Evolutionary conservation across 495 filamentous ascomycete species (phyloP).

Genomic region (Schizothecium vesticola): DNA sequence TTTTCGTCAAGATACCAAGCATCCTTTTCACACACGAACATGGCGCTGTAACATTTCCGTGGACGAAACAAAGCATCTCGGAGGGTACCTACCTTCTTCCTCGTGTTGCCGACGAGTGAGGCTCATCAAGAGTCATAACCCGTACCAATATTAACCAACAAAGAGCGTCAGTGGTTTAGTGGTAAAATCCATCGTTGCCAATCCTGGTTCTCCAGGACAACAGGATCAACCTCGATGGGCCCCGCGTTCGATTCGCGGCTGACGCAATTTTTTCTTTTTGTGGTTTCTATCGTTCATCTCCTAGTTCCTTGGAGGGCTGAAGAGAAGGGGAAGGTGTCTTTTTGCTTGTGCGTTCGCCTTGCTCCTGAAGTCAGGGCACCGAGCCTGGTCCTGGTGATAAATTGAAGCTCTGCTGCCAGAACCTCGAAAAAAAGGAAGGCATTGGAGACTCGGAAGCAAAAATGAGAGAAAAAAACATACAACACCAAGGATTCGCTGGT

Average conservation of each 20-base stretch:
- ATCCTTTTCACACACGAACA: background rate
- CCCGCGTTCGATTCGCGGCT: constrained; percentile 50
- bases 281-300: background rate
- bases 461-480: constrained; percentile 30
- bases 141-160: background rate
- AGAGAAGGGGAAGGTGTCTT: background rate
- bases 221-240: constrained; percentile 38
- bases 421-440: background rate
- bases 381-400: background rate
- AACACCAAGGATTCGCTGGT: constrained; percentile 40
- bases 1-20: background rate
- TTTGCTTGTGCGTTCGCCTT: background rate
- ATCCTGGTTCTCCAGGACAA: too few relatives aligned
- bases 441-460: background rate
- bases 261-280: constrained; percentile 24
- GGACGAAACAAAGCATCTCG: too few relatives aligned
- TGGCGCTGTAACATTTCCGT: background rate
- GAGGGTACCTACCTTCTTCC: background rate
- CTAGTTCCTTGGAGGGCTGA: background rate
- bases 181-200: background rate
- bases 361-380: too few relatives aligned
- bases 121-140: background rate
- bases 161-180: background rate
- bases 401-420: background rate
- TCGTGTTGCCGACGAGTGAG: background rate